Evolutionary conservation across 179 eudicot genomes (phyloP).

Genomic region (Patellifolia procumbens): DNA sequence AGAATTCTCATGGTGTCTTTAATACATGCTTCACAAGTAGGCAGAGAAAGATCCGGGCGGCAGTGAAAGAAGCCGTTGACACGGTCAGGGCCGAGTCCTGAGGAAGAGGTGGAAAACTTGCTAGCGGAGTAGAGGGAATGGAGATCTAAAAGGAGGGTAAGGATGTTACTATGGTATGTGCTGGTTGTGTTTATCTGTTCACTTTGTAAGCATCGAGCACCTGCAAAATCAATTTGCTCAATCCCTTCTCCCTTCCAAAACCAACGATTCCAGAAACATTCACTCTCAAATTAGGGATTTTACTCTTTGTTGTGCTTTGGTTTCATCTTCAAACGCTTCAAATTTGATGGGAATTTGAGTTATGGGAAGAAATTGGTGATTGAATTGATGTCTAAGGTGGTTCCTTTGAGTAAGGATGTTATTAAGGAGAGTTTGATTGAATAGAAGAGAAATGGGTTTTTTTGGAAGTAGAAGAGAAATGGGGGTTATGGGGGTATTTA

Average conservation of each 20-base stretch:
- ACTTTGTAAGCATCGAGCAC: background rate
- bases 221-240: conserved; percentile 6
- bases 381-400: conserved; percentile 62
- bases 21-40: conserved; percentile 19
- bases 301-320: conserved; percentile 61
- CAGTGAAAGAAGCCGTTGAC: conserved; percentile 29
- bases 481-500: too few relatives aligned
- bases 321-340: conserved; percentile 49
- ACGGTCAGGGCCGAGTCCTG: background rate
- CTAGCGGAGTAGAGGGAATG: background rate
- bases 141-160: conserved; percentile 19
- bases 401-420: conserved; percentile 59
- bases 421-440: conserved; percentile 81
- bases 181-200: conserved; percentile 1
- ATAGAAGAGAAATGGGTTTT: too few relatives aligned
- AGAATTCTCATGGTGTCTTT: background rate
- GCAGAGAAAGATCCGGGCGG: conserved; percentile 13
- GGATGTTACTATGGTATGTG: conserved; percentile 23
- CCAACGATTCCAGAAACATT: too few relatives aligned
- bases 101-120: background rate
- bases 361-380: conserved; percentile 51
- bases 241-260: too few relatives aligned
- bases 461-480: too few relatives aligned
- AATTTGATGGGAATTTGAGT: conserved; percentile 34
- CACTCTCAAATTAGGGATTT: too few relatives aligned